phyloP scores from a whole-genome alignment of 2,329 filamentous ascomycete genomes.

The Neofusicoccum ribis region DNA sequence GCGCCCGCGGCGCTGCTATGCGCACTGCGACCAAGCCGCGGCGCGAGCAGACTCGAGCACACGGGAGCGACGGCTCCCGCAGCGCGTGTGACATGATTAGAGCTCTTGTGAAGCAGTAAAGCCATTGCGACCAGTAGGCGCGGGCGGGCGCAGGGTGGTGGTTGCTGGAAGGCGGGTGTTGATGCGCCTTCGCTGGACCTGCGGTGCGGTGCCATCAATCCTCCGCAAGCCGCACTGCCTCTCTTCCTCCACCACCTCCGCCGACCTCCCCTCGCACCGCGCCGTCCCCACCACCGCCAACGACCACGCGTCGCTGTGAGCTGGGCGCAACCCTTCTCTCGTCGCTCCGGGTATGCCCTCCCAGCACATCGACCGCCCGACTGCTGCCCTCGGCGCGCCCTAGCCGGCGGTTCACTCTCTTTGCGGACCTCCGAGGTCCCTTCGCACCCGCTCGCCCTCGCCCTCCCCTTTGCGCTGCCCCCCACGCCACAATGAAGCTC shows the following conservation, averaged over 20 bases:
- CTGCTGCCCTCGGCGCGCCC: slow-evolving; percentile 18
- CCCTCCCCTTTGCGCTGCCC: background rate
- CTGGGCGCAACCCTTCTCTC: background rate
- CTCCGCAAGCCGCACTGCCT: slow-evolving; percentile 18
- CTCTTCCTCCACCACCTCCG: slow-evolving; percentile 17
- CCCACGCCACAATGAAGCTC: slow-evolving; percentile 19
- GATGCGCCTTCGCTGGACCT: slow-evolving; percentile 16
- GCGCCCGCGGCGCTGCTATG: slow-evolving; percentile 3
- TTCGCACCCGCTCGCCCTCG: slow-evolving; percentile 9
- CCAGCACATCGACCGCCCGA: slow-evolving; percentile 5
- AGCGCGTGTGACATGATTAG: background rate
- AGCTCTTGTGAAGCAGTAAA: background rate
- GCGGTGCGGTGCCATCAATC: slow-evolving; percentile 18
- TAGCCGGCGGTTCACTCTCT: slow-evolving; percentile 18
- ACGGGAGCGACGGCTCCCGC: background rate
- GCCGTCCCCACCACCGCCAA: slow-evolving; percentile 5
- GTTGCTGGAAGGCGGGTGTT: slow-evolving; percentile 5
- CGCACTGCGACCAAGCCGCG: slow-evolving; percentile 1
- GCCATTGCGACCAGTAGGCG: background rate
- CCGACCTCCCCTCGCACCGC: slow-evolving; percentile 16
- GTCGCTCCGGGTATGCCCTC: slow-evolving; percentile 11
- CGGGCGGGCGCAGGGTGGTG: slow-evolving; percentile 1
- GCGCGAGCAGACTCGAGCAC: background rate
- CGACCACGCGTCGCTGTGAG: slow-evolving; percentile 6
- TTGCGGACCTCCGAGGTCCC: slow-evolving; percentile 19